Evolutionary conservation across 768 basidiomycete genomes (phyloP).

Genomic region (Auriculariales sp.): DNA sequence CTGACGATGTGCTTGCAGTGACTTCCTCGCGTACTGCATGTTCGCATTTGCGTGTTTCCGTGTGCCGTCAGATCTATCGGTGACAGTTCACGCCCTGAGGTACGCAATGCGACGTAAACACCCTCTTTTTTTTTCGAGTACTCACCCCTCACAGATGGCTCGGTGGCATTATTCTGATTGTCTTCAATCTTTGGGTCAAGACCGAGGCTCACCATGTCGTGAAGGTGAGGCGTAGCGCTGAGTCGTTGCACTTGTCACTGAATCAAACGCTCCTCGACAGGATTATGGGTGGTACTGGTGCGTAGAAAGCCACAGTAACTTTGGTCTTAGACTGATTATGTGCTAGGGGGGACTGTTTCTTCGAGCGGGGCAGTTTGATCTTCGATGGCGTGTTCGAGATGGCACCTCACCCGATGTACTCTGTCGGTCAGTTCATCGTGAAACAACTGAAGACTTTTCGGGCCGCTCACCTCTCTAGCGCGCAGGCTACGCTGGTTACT

Average conservation of each 20-base stretch:
- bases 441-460: neutral
- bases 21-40: conserved; percentile 88
- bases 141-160: conserved; percentile 47
- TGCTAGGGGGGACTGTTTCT: conserved; percentile 86
- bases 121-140: conserved; percentile 4
- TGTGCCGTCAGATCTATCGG: conserved; percentile 63
- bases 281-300: conserved; percentile 99
- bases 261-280: too few species aligned
- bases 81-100: conserved; percentile 66
- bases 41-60: conserved; percentile 91
- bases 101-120: too few species aligned
- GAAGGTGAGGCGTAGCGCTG: too few species aligned
- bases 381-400: conserved; percentile 98
- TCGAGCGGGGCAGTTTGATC: conserved; percentile 82
- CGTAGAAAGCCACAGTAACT: too few species aligned
- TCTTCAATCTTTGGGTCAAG: conserved; percentile 97
- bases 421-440: conserved; percentile 39
- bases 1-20: conserved; percentile 31
- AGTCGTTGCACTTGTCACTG: too few species aligned
- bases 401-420: conserved; percentile 93
- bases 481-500: conserved; percentile 89
- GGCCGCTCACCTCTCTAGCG: neutral
- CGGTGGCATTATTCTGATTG: conserved; percentile 70
- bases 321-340: too few species aligned
- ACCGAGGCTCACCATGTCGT: conserved; percentile 95